Conservation (phyloP, 139 green algal genomes). For the Pseudopediastrum boryanum region DNA sequence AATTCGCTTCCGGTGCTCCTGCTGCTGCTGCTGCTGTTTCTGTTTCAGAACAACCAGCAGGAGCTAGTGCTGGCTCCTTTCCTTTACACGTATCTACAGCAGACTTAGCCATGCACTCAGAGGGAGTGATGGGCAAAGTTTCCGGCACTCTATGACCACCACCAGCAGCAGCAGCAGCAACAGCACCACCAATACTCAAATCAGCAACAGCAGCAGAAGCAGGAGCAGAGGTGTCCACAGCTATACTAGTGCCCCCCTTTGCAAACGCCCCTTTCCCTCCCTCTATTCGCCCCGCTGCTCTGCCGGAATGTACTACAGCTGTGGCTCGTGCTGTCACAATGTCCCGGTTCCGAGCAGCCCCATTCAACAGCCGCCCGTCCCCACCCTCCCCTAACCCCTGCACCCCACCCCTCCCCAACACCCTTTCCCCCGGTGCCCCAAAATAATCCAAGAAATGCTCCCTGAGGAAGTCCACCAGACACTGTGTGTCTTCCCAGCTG, state of each 20-base stretch:
- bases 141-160: neutral
- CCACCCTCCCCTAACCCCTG: neutral
- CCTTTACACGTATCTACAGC: neutral
- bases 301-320: neutral
- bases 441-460: constrained; percentile 62
- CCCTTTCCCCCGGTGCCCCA: too few species aligned
- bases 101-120: neutral
- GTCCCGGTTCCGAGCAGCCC: neutral
- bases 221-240: neutral
- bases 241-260: neutral
- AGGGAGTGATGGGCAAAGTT: too few species aligned
- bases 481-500: constrained; percentile 68
- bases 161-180: constrained; percentile 1
- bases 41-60: too few species aligned
- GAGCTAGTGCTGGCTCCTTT: neutral
- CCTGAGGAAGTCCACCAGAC: constrained; percentile 53
- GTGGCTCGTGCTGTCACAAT: neutral
- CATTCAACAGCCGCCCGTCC: neutral
- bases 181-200: neutral
- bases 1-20: neutral
- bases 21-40: constrained; percentile 8
- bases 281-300: neutral
- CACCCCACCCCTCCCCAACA: too few species aligned
- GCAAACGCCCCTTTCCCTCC: neutral
- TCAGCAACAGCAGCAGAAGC: neutral